phyloP scores from a whole-genome alignment of 2,329 filamentous ascomycete genomes.

The Leptodontidium sp. region DNA sequence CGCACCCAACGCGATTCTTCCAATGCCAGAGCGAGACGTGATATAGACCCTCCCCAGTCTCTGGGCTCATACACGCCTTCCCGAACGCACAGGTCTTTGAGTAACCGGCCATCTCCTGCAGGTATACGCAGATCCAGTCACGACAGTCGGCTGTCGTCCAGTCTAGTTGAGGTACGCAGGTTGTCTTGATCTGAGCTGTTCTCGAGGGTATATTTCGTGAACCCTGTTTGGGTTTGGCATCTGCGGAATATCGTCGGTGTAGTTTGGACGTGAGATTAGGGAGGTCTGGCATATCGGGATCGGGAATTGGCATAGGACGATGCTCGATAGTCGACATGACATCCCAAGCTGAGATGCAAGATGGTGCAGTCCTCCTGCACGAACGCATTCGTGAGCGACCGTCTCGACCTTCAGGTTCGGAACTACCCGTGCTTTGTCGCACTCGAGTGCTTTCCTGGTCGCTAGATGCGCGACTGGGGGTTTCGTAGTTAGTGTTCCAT shows the following conservation, averaged over 20 bases:
- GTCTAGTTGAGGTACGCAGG: background rate
- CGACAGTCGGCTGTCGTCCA: conserved; percentile 2
- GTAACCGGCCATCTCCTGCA: background rate
- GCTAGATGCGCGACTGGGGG: no score
- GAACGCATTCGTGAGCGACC: background rate
- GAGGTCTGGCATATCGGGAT: background rate
- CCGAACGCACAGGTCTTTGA: background rate
- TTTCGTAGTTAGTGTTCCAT: no score
- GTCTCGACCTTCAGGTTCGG: background rate
- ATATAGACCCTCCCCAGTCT: background rate
- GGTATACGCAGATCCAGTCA: background rate
- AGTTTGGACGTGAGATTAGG: background rate
- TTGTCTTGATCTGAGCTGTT: background rate
- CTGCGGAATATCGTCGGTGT: background rate
- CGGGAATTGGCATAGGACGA: background rate
- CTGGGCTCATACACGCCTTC: no score
- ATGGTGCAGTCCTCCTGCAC: background rate
- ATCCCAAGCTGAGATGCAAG: background rate
- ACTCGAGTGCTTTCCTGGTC: background rate
- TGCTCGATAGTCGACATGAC: background rate
- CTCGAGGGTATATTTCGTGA: background rate
- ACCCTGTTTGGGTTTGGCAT: background rate
- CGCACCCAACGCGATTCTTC: background rate
- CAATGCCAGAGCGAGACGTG: background rate
- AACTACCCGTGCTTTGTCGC: background rate